Evolutionary conservation across 192 early-diverging fungal species (phyloP).

Genomic region (Cladochytrium replicatum): DNA sequence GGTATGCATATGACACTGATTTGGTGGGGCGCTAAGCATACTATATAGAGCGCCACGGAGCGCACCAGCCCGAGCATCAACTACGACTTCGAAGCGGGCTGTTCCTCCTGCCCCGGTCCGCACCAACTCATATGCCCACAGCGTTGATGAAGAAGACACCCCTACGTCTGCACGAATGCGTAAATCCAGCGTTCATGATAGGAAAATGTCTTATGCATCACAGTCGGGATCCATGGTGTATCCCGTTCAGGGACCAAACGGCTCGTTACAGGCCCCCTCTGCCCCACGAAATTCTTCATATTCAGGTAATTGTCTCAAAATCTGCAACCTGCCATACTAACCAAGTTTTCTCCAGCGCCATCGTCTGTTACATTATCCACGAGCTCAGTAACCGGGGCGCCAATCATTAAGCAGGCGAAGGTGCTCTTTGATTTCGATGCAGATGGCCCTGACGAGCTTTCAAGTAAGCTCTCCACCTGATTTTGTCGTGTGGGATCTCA

Average conservation of each 20-base stretch:
- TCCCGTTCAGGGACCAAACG: constrained; percentile 16
- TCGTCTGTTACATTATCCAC: constrained; percentile 15
- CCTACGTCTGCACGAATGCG: too few species aligned
- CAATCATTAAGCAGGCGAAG: constrained; percentile 46
- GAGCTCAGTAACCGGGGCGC: constrained; percentile 8
- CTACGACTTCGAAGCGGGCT: too few species aligned
- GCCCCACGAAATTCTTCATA: background rate
- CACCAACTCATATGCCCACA: too few species aligned
- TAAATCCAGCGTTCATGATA: too few species aligned
- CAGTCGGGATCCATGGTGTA: constrained; percentile 17
- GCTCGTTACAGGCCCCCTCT: constrained; percentile 9
- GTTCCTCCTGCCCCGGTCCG: too few species aligned
- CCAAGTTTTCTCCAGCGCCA: constrained; percentile 11
- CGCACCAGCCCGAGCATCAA: too few species aligned
- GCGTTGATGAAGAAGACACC: too few species aligned
- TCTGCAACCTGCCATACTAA: background rate
- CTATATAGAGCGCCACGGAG: too few species aligned
- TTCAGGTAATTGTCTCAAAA: constrained; percentile 6
- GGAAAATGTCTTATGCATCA: constrained; percentile 17
- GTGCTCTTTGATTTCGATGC: constrained; percentile 76
- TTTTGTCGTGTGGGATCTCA: background rate
- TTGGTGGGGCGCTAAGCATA: too few species aligned
- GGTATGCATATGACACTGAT: too few species aligned
- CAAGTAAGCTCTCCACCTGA: constrained; percentile 14
- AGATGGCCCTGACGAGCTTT: constrained; percentile 67